phyloP scores from a whole-genome alignment of 371 early-diverging fungal genomes.

The Dinochytrium kinnereticum region DNA sequence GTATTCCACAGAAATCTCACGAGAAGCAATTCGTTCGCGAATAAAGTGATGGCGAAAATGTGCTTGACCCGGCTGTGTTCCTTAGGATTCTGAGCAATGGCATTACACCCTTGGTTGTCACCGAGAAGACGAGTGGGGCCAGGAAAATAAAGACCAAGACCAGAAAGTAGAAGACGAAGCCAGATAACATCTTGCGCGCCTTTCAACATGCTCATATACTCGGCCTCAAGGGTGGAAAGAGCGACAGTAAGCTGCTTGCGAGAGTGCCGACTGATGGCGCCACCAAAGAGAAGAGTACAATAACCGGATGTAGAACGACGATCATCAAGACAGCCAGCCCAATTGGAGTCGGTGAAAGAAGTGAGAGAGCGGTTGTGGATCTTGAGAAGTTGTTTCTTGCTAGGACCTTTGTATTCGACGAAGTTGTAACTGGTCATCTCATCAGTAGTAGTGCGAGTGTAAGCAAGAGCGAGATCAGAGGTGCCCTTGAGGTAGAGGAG shows the following conservation, averaged over 20 bases:
- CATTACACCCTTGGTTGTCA: not conserved
- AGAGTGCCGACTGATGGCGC: not conserved
- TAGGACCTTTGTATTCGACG: too few species aligned
- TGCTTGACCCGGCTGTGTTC: not conserved
- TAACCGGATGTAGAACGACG: slow-evolving; percentile 27
- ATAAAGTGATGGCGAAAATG: not conserved
- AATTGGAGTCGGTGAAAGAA: slow-evolving; percentile 1
- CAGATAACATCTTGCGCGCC: slow-evolving; percentile 16
- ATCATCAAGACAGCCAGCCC: slow-evolving; percentile 29
- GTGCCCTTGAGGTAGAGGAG: not conserved
- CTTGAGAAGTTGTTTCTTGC: too few species aligned
- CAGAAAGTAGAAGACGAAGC: slow-evolving; percentile 12
- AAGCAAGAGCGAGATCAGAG: not conserved
- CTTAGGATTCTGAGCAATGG: not conserved
- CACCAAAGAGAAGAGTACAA: slow-evolving; percentile 3
- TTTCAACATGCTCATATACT: not conserved
- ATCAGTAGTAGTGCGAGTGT: not conserved
- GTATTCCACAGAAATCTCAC: not conserved
- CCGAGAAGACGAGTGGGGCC: not conserved
- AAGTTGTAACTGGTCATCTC: too few species aligned
- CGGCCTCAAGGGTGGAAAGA: slow-evolving; percentile 17
- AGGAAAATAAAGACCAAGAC: not conserved
- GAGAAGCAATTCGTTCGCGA: not conserved
- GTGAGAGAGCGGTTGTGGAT: not conserved
- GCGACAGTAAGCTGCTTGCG: slow-evolving; percentile 14